These are phyloP conservation scores for Gossypium herbaceum DNA, from an alignment of 345 rosid species.

Conservation along the genomic window DNA sequence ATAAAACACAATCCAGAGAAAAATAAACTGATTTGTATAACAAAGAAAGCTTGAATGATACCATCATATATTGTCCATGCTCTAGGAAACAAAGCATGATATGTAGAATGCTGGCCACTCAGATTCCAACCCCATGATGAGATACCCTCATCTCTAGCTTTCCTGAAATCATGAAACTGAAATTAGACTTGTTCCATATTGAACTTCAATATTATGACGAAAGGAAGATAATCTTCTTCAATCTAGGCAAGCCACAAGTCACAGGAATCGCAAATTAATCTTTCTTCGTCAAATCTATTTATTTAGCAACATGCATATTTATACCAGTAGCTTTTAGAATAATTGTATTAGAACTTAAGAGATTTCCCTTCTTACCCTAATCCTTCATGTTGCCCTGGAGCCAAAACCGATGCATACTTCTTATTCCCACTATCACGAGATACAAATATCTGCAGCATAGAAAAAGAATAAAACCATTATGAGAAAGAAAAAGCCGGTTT, in stretches of 20 bases:
- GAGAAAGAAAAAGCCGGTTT: background rate
- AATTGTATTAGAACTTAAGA: background rate
- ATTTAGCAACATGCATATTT: background rate
- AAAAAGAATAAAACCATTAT: background rate
- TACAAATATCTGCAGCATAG: conserved; percentile 67
- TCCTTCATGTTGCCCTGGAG: conserved; percentile 97
- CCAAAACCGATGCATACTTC: conserved; percentile 87
- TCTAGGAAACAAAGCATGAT: conserved; percentile 96
- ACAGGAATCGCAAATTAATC: background rate
- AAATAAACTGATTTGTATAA: background rate
- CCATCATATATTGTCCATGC: conserved; percentile 99
- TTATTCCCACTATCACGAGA: conserved; percentile 90
- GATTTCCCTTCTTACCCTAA: conserved; percentile 55
- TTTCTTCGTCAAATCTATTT: background rate
- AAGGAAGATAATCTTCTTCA: background rate
- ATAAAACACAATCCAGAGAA: conserved; percentile 15
- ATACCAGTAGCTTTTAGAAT: background rate
- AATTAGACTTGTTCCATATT: background rate
- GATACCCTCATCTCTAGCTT: conserved; percentile 67
- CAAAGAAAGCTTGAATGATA: conserved; percentile 23
- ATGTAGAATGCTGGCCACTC: conserved; percentile 94
- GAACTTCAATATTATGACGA: background rate
- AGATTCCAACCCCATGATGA: conserved; percentile 99
- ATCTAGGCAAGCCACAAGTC: background rate
- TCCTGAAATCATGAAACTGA: conserved; percentile 38